phyloP scores from a whole-genome alignment of 2,329 filamentous ascomycete genomes.

The Colletotrichum liriopes region DNA sequence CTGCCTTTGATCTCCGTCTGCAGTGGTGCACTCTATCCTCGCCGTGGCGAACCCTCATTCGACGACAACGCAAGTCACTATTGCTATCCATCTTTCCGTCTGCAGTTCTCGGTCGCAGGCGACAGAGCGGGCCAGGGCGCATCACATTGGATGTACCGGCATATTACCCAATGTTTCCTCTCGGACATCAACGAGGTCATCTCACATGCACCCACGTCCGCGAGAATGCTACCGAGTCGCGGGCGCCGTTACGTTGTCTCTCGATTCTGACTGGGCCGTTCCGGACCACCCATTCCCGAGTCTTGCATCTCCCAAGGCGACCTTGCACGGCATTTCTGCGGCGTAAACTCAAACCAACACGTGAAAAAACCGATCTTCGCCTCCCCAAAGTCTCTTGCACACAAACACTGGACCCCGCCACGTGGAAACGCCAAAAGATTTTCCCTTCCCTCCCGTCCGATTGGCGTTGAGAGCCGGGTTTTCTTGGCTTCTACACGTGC shows the following conservation, averaged over 20 bases:
- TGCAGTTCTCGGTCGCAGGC: slow-evolving; percentile 5
- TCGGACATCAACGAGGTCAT: background rate
- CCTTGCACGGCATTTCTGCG: slow-evolving; percentile 13
- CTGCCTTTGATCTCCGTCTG: slow-evolving; percentile 9
- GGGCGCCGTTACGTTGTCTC: background rate
- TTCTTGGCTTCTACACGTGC: slow-evolving; percentile 18
- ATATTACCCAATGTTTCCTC: background rate
- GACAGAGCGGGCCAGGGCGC: slow-evolving; percentile 5
- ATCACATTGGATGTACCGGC: slow-evolving; percentile 18
- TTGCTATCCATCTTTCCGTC: background rate
- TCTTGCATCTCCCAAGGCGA: background rate
- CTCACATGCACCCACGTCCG: background rate
- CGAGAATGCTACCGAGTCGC: background rate
- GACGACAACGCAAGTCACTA: slow-evolving; percentile 9
- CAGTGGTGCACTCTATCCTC: slow-evolving; percentile 21
- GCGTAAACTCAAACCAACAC: slow-evolving; percentile 1
- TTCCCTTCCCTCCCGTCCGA: slow-evolving; percentile 7
- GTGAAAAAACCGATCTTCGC: background rate
- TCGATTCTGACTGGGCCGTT: background rate
- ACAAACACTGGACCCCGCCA: background rate
- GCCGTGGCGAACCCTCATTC: slow-evolving; percentile 38
- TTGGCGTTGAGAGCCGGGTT: slow-evolving; percentile 10
- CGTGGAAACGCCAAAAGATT: slow-evolving; percentile 13
- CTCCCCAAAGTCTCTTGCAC: slow-evolving; percentile 8
- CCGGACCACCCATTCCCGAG: background rate